These are phyloP conservation scores for Tephrocybe sp. DNA, from an alignment of 768 basidiomycete genomes.

Conservation along the genomic window DNA sequence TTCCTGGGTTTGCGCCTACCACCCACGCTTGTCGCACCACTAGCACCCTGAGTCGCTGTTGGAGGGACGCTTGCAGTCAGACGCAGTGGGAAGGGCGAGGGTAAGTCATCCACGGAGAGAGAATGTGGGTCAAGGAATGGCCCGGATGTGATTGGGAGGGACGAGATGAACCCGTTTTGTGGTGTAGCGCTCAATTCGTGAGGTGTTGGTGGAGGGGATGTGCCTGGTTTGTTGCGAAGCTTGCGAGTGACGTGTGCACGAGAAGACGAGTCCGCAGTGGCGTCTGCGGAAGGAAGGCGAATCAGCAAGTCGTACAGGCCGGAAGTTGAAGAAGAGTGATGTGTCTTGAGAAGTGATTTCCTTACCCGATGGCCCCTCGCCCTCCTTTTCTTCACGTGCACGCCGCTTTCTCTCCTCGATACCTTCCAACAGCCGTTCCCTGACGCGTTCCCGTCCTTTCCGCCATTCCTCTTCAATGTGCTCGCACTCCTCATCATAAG, in stretches of 20 bases:
- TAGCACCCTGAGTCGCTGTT: conserved; percentile 29
- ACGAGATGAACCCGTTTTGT: conserved; percentile 34
- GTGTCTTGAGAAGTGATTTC: not conserved
- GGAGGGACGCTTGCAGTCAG: conserved; percentile 53
- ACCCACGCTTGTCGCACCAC: conserved; percentile 32
- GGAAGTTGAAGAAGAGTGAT: conserved; percentile 20
- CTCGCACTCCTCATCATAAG: conserved; percentile 76
- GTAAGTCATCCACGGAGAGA: conserved; percentile 80
- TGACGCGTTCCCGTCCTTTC: conserved; percentile 68
- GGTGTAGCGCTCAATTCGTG: conserved; percentile 37
- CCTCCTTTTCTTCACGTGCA: conserved; percentile 86
- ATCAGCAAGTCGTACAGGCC: not conserved
- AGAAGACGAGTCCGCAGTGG: conserved; percentile 70
- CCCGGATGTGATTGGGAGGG: conserved; percentile 62
- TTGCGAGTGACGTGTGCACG: conserved; percentile 81
- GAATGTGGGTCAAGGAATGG: conserved; percentile 80
- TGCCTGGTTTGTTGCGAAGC: conserved; percentile 75
- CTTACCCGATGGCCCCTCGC: conserved; percentile 76
- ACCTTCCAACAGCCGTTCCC: conserved; percentile 77
- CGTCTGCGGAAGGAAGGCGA: conserved; percentile 44
- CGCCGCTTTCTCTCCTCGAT: conserved; percentile 77
- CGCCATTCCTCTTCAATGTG: conserved; percentile 82
- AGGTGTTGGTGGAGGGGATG: conserved; percentile 77
- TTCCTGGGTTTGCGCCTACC: conserved; percentile 52
- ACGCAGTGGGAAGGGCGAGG: conserved; percentile 79